Evolutionary conservation across 78 protist genomes (phyloP).

Genomic region (Dictyostelium citrinum): DNA sequence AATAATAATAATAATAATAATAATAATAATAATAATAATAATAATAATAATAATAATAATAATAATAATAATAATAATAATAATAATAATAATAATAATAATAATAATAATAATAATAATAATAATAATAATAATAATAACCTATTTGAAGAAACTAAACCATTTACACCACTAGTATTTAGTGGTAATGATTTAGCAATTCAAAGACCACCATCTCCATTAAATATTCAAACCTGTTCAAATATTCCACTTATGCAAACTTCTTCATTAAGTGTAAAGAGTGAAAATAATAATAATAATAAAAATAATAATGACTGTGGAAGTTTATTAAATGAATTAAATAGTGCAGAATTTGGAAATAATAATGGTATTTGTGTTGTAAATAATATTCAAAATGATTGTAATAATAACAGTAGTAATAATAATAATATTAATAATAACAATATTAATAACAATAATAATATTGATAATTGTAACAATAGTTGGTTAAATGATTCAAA

Average conservation of each 20-base stretch:
- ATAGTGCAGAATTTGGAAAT: background rate
- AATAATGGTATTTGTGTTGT: background rate
- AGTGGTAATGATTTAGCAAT: background rate
- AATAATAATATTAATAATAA: too few species aligned
- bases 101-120: background rate
- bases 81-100: background rate
- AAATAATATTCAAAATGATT: background rate
- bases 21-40: background rate
- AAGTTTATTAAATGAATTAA: background rate
- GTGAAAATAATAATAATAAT: background rate
- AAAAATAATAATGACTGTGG: background rate
- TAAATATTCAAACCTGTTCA: background rate
- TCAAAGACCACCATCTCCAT: background rate
- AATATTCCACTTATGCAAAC: background rate
- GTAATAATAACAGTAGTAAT: background rate
- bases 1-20: too few species aligned
- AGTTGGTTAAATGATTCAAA: background rate
- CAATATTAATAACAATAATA: background rate
- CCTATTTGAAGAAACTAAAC: background rate
- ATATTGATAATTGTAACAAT: background rate
- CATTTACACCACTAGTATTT: background rate
- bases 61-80: background rate
- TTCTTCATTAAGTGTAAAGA: background rate
- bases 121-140: background rate
- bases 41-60: background rate